These are phyloP conservation scores for Lasiodiplodia sp. DNA, from an alignment of 2,329 filamentous ascomycete genomes.

Conservation along the genomic window DNA sequence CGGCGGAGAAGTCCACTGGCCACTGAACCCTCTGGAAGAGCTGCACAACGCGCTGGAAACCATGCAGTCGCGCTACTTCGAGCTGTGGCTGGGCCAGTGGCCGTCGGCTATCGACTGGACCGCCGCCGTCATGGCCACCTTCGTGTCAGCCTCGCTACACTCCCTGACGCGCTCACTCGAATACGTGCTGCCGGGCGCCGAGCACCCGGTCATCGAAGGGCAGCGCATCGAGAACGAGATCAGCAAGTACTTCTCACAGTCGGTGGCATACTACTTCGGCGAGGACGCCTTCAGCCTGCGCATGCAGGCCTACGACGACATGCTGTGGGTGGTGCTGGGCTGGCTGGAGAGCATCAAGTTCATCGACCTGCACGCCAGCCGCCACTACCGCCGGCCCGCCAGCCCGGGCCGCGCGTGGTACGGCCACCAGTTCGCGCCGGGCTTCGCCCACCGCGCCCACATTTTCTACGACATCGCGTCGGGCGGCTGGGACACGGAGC, in stretches of 20 bases:
- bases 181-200: constrained; percentile 49
- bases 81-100: constrained; percentile 81
- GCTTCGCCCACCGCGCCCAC: constrained; percentile 82
- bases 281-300: constrained; percentile 80
- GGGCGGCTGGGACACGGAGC: constrained; percentile 78
- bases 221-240: constrained; percentile 77
- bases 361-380: constrained; percentile 70
- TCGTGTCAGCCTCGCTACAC: constrained; percentile 75
- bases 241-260: constrained; percentile 80
- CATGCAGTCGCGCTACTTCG: constrained; percentile 81
- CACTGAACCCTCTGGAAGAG: constrained; percentile 40
- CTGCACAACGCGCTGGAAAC: constrained; percentile 68
- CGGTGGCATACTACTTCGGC: constrained; percentile 82
- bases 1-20: constrained; percentile 13
- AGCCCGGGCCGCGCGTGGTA: constrained; percentile 65
- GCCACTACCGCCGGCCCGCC: constrained; percentile 61
- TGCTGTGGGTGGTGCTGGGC: constrained; percentile 91
- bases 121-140: constrained; percentile 80
- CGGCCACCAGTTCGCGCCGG: constrained; percentile 74
- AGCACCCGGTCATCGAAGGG: constrained; percentile 40
- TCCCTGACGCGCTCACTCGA: constrained; percentile 71
- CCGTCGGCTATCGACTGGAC: constrained; percentile 93
- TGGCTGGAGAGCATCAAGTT: constrained; percentile 88
- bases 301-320: constrained; percentile 87
- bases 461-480: constrained; percentile 85